phyloP scores from a whole-genome alignment of 78 protist species.

The Isochrysis galbana region DNA sequence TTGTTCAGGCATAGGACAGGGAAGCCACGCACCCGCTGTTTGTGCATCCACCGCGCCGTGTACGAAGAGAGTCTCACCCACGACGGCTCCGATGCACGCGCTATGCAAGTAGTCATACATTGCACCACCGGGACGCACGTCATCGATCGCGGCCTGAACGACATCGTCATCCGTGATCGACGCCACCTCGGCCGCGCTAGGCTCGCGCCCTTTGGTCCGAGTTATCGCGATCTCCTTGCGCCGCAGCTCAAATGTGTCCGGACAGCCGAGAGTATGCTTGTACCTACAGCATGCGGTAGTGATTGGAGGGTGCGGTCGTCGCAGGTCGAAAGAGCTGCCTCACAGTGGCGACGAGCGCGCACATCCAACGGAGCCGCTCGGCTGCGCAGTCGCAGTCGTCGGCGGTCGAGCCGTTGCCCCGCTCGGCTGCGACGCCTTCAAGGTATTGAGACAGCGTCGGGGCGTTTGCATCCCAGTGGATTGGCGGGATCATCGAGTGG shows the following conservation, averaged over 20 bases:
- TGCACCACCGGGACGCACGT: not conserved
- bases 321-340: no score
- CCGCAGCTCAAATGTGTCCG: constrained; percentile 18
- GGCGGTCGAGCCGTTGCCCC: not conserved
- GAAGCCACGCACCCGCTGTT: no score
- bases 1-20: no score
- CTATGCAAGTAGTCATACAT: not conserved
- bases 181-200: not conserved
- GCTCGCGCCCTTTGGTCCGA: not conserved
- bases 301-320: no score
- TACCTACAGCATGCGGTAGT: no score
- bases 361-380: constrained; percentile 7
- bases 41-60: constrained; percentile 31
- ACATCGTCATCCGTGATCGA: not conserved
- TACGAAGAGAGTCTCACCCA: constrained; percentile 7
- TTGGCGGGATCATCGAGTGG: not conserved
- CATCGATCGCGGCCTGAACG: not conserved
- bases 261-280: constrained; percentile 19
- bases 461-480: not conserved
- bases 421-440: not conserved
- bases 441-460: not conserved
- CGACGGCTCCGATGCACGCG: not conserved
- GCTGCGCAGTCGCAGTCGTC: not conserved
- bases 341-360: no score
- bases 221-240: not conserved